These are phyloP conservation scores for Neurospora sp. DNA, from an alignment of 495 filamentous ascomycete genomes.

Conservation along the genomic window DNA sequence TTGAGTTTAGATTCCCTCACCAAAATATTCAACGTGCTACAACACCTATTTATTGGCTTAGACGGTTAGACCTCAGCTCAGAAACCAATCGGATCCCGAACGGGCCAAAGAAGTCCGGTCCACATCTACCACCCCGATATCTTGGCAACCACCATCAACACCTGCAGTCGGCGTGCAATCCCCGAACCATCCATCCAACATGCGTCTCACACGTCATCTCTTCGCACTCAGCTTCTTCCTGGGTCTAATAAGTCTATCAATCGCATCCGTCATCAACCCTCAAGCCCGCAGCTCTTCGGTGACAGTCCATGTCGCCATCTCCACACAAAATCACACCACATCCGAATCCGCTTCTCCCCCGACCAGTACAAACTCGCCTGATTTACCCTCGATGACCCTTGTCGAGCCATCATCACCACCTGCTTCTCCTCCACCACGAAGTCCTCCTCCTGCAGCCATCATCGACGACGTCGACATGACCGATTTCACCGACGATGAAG, in stretches of 20 bases:
- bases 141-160: not conserved
- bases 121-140: not conserved
- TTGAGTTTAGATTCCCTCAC: no score
- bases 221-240: not conserved
- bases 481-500: not conserved
- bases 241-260: not conserved
- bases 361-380: fast-evolving
- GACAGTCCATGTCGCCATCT: not conserved
- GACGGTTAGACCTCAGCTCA: no score
- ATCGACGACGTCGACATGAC: not conserved
- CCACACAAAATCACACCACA: not conserved
- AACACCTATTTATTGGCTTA: no score
- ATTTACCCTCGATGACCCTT: not conserved
- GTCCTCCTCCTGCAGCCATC: not conserved
- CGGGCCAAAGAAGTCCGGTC: not conserved
- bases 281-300: not conserved
- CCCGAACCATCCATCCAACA: not conserved
- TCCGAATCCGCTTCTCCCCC: not conserved
- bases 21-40: not conserved
- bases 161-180: not conserved
- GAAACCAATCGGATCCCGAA: no score
- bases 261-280: not conserved
- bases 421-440: not conserved
- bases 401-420: not conserved
- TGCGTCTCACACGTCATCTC: not conserved